Conservation (phyloP, 2,329 filamentous ascomycete species). For the Ophiostoma perfectum region DNA sequence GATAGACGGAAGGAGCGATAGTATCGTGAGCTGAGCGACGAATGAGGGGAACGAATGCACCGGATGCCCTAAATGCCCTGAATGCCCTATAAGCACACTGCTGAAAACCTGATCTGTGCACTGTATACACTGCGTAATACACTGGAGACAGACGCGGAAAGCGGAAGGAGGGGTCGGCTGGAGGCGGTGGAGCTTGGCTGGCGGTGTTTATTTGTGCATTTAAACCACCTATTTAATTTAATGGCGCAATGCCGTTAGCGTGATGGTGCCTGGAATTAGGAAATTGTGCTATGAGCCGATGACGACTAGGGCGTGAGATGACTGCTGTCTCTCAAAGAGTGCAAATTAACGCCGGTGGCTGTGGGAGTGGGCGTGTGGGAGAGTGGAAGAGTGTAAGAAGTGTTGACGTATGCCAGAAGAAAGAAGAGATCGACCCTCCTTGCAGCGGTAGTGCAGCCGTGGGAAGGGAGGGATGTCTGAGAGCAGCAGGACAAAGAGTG, state of each 20-base stretch:
- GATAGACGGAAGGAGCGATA: constrained; percentile 2
- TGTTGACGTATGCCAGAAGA: background rate
- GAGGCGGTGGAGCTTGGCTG: constrained; percentile 8
- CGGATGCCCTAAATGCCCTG: background rate
- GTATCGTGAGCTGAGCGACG: constrained; percentile 12
- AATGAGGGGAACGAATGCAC: constrained; percentile 1
- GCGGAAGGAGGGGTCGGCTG: constrained; percentile 9
- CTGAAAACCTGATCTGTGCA: background rate
- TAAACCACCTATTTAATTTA: background rate
- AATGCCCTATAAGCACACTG: background rate
- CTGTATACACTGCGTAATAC: background rate
- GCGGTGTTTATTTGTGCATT: background rate
- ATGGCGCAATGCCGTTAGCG: constrained; percentile 8
- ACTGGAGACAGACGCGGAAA: background rate
- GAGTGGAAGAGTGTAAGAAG: too few species aligned
- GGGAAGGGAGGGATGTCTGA: background rate
- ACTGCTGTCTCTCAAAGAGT: background rate
- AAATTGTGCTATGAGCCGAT: background rate
- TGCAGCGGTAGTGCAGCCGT: background rate
- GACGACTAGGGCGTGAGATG: background rate
- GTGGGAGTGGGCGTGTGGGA: too few species aligned
- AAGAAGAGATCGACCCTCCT: background rate
- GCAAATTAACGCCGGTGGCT: background rate
- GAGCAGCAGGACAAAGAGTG: background rate
- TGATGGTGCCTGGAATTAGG: constrained; percentile 3